Percentiles rank a stretch among this genome's conserved stretches.
Conservation (phyloP, 495 filamentous ascomycete genomes). For the Aspergillus bertholletiae region DNA sequence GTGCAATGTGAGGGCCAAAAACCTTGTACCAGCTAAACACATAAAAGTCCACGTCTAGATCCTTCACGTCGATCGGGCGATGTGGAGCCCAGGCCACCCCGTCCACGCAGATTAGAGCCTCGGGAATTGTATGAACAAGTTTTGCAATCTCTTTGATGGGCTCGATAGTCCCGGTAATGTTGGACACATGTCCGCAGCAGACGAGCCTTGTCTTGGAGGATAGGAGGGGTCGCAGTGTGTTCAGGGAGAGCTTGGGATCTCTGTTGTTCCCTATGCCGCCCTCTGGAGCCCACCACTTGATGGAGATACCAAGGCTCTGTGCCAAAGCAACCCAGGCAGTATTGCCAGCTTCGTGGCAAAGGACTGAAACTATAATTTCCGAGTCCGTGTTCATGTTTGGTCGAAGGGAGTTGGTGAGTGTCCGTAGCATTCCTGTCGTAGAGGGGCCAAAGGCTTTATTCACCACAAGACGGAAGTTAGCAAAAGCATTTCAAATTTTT, state of each 20-base stretch:
- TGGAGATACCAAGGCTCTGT: conserved; percentile 36
- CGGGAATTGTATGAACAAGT: conserved; percentile 37
- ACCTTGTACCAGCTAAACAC: conserved; percentile 67
- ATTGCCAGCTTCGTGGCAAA: conserved; percentile 66
- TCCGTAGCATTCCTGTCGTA: too few relatives aligned
- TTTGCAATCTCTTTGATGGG: conserved; percentile 48
- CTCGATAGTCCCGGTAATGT: conserved; percentile 62
- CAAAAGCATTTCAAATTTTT: too few relatives aligned
- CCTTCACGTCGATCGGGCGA: conserved; percentile 55
- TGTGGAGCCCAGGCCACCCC: conserved; percentile 66
- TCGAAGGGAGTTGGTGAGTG: too few relatives aligned
- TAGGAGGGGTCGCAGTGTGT: conserved; percentile 44
- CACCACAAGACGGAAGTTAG: too few relatives aligned
- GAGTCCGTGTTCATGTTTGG: too few relatives aligned
- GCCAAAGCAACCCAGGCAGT: conserved; percentile 62
- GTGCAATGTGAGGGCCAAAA: conserved; percentile 61
- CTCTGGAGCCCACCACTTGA: conserved; percentile 56
- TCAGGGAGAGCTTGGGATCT: too few relatives aligned
- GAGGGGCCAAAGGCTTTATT: too few relatives aligned
- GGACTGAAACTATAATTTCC: too few relatives aligned
- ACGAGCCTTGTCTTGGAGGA: conserved; percentile 54
- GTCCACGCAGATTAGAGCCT: conserved; percentile 41
- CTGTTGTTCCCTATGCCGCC: too few relatives aligned
- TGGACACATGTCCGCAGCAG: conserved; percentile 37
- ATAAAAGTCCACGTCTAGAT: conserved; percentile 63